Percentiles rank a stretch among this genome's conserved stretches.
Evolutionary conservation across 2,329 filamentous ascomycete species (phyloP).

Genomic region (Ophiostoma sp.): DNA sequence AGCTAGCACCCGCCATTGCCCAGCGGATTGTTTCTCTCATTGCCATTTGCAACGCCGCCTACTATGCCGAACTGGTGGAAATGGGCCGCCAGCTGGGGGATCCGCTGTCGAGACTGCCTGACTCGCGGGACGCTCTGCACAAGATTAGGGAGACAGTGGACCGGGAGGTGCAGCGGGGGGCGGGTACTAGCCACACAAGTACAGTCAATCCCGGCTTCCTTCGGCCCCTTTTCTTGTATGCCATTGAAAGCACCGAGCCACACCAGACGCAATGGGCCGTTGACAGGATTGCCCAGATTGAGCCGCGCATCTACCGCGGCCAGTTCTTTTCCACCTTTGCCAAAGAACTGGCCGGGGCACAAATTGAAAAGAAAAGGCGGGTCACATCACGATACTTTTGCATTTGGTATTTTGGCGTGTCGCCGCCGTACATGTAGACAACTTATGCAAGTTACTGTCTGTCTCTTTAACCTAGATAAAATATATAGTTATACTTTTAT

Average conservation of each 20-base stretch:
- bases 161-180: not conserved
- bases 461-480: no score
- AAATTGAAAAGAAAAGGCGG: not conserved
- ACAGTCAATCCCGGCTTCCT: not conserved
- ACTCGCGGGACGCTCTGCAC: conserved; percentile 4
- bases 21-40: not conserved
- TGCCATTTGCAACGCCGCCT: conserved; percentile 13
- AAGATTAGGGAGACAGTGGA: not conserved
- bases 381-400: not conserved
- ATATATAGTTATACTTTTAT: no score
- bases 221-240: conserved; percentile 16
- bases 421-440: conserved; percentile 6
- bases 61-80: conserved; percentile 15
- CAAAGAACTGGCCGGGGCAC: not conserved
- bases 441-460: no score
- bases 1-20: not conserved
- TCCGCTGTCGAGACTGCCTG: conserved; percentile 4
- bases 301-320: conserved; percentile 2
- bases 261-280: conserved; percentile 13
- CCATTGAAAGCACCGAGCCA: conserved; percentile 18
- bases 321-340: not conserved
- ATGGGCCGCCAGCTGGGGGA: conserved; percentile 16
- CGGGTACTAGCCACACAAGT: not conserved
- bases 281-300: not conserved
- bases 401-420: conserved; percentile 5